Base-by-base conservation (phyloP, 768 basidiomycete species). In the Sporobolomyces phaffii region DNA sequence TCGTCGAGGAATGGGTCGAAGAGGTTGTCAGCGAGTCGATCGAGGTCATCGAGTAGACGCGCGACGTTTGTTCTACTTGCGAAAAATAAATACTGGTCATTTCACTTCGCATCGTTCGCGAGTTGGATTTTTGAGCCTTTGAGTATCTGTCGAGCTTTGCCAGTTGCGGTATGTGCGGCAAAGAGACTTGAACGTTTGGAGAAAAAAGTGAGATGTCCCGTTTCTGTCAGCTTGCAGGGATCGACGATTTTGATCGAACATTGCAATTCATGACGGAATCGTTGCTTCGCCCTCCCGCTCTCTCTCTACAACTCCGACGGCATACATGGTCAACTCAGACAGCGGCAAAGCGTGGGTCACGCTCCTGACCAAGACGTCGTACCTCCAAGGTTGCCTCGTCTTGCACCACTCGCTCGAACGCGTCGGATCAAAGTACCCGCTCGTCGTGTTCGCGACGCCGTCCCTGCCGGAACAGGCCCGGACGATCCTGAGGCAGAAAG, bases 381-480 rank as follows among this genome's bases (percentile, higher is more conserved):
- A 87, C 75, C 78, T 87, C 31, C 78, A 84, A 69, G 86, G 86
- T 17, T 78, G 84, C 15, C 80, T 89, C 48, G 84, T 87, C 22
- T 77, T 89, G 22, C 77, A 84, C 64, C 75, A 84, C 64, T 81
- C 84, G 33, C 79, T 89, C 49, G 79, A 79, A 43, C 62, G 80
- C 17, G 83, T 84, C 38, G 77, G 81, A 20, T 85, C 86, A 20
- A 80, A 80, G 65, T 91, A 90, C 77, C 85, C 88, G n/a, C 80
- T 92, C 22, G 81, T 91, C 48, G 87, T 87, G 41, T 88, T 91
- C 85, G 82, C 83, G 41, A 88, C 89, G 1, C 79, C 84, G 7
- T 75, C 80, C 2, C 75, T 91, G 33, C 80, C 85, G 5, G 65
- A 80, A 34, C 80, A 83, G 26, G 82, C 81, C 15, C 81, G 81